Evolutionary conservation across 2,329 filamentous ascomycete species (phyloP), one percentile per base, ranked within the genome.

Genomic region (Fusarium pininemorale): DNA sequence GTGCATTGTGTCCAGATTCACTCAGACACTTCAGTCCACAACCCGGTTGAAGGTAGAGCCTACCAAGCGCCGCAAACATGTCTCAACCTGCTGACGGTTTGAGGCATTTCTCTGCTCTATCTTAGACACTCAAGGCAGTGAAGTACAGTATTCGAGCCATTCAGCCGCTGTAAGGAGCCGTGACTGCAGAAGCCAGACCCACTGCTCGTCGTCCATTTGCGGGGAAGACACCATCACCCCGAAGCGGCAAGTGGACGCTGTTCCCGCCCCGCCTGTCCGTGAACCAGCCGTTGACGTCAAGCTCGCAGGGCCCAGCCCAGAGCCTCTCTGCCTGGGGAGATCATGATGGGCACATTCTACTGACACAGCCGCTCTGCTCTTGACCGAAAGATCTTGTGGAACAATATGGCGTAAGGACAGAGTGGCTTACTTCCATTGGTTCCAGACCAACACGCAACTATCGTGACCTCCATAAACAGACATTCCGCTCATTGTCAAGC

Each of bases 201-300:
- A 68, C 70, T 63, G 39, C 54, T 39, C 35, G 38, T 50, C 41
- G 66, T 70, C 67, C 60, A 63, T 74, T 74, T 74, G 72, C 72
- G 72, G 72, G 72, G 72, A 65, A 73, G 50, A 54, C 44, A 53
- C 62, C 58, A 44, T 71, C 62, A 63, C 61, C 71, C 51, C 53
- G 45, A 75, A 65, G 56, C 67, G 64, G 72, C 68, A 75, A 74
- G 72, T 69, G 69, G 72, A 73, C 44, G 51, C 50, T 73, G 42
- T 45, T 24, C 37, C 28, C n/a, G 60, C 68, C 62, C 66, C 70
- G 39, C 57, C 66, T 62, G 44, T 30, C 55, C 28, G 54, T 57
- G 41, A 37, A 60, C 60, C 59, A 75, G 72, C 72, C 69, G 60
- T 74, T 73, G 72, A 74, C 72, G 72, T 74, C 64, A 70, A 50